A percentile compares a stretch with the other conserved stretches of the same genome.
phyloP scores from a whole-genome alignment of 1,284 basidiomycete genomes.

The Somion occarium region DNA sequence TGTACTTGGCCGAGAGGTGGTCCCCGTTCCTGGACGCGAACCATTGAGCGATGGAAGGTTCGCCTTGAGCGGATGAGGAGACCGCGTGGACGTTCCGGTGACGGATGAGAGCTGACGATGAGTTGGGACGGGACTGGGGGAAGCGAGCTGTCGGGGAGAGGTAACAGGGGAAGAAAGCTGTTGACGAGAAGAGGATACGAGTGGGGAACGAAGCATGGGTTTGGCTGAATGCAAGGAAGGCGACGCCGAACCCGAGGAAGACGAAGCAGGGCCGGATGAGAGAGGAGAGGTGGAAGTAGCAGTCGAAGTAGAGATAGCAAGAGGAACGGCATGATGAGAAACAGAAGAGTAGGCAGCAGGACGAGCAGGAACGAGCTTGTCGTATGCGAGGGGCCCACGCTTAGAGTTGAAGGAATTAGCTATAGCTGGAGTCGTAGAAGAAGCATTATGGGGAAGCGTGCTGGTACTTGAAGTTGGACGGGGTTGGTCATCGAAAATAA shows the following conservation, averaged over 20 bases:
- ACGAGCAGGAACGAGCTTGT: slow-evolving; percentile 25
- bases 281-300: slow-evolving; percentile 19
- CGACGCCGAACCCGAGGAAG: slow-evolving; percentile 17
- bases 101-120: slow-evolving; percentile 16
- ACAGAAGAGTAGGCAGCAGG: slow-evolving; percentile 21
- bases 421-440: slow-evolving; percentile 13
- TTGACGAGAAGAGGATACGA: slow-evolving; percentile 14
- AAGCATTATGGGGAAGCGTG: slow-evolving; percentile 16
- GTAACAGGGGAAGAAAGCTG: not conserved
- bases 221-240: slow-evolving; percentile 17
- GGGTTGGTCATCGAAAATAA: slow-evolving; percentile 20
- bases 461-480: not conserved
- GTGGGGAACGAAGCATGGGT: slow-evolving; percentile 26
- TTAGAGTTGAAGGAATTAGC: slow-evolving; percentile 7
- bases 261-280: slow-evolving; percentile 17
- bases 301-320: slow-evolving; percentile 24
- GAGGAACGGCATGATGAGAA: slow-evolving; percentile 23
- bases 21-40: slow-evolving; percentile 2
- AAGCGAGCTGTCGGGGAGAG: not conserved
- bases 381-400: slow-evolving; percentile 19
- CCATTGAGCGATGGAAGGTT: slow-evolving; percentile 13
- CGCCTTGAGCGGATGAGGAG: slow-evolving; percentile 21
- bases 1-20: slow-evolving; percentile 16
- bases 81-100: slow-evolving; percentile 20
- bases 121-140: slow-evolving; percentile 2